A percentile compares a stretch with the other conserved stretches of the same genome.
Conservation (phyloP, 192 early-diverging fungal species). For the Chytriomyces sp. region DNA sequence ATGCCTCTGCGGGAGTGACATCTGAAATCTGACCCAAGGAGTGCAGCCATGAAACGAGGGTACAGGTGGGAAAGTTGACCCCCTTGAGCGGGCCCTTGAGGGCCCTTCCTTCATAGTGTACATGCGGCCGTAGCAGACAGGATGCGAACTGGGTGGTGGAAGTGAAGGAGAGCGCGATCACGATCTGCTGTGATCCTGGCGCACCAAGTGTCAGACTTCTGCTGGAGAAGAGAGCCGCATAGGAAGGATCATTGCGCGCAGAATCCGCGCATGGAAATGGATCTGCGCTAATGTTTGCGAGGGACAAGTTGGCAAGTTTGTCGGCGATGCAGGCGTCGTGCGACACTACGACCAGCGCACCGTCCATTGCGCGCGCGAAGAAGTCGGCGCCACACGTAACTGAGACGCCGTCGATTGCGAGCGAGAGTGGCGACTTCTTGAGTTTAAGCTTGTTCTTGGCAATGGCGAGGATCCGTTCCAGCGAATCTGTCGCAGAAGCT, state of each 20-base stretch:
- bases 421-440: constrained; percentile 15
- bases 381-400: neutral
- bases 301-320: neutral
- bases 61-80: constrained; percentile 46
- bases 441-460: constrained; percentile 36
- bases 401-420: constrained; percentile 8
- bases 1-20: neutral
- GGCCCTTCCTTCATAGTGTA: constrained; percentile 45
- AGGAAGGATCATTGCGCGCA: too few relatives aligned
- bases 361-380: neutral
- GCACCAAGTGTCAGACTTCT: neutral
- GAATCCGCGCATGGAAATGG: neutral
- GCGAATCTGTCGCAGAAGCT: neutral
- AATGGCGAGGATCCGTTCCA: neutral
- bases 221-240: neutral
- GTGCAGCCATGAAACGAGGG: constrained; percentile 25
- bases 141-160: constrained; percentile 18
- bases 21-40: neutral
- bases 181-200: neutral
- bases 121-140: constrained; percentile 45
- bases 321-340: neutral
- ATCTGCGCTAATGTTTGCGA: neutral
- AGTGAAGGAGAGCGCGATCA: neutral
- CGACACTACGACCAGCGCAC: constrained; percentile 19
- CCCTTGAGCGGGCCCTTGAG: constrained; percentile 57